Conservation (phyloP, 768 basidiomycete species). For the Tricholoma terreum region DNA sequence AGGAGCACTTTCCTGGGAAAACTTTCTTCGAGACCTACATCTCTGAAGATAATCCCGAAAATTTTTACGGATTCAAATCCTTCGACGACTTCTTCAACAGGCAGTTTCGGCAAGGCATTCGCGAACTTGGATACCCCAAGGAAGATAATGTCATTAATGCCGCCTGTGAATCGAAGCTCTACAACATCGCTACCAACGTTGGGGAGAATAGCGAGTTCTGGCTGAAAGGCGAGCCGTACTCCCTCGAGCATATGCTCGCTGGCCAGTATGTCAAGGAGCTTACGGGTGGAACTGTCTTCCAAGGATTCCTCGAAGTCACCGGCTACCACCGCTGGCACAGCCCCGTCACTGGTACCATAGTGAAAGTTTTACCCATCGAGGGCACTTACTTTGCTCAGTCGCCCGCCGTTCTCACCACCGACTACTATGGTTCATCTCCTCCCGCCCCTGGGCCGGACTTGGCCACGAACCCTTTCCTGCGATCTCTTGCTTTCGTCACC, state of each 20-base stretch:
- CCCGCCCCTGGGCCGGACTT: too few species aligned
- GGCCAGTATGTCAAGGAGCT: not conserved
- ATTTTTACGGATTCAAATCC: not conserved
- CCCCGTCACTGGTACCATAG: slow-evolving; percentile 47
- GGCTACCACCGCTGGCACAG: slow-evolving; percentile 64
- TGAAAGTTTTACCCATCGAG: slow-evolving; percentile 38
- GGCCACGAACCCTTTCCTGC: too few species aligned
- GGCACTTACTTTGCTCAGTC: slow-evolving; percentile 48
- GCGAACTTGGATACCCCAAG: not conserved
- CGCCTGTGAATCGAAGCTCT: not conserved
- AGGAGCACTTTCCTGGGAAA: not conserved
- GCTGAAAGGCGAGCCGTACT: not conserved
- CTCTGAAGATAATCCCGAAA: not conserved
- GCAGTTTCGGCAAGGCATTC: not conserved
- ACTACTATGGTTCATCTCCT: too few species aligned
- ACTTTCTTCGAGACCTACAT: not conserved
- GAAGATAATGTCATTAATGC: not conserved
- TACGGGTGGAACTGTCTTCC: slow-evolving; percentile 48
- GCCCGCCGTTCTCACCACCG: slow-evolving; percentile 26
- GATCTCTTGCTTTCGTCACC: slow-evolving; percentile 32
- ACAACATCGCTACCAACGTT: not conserved
- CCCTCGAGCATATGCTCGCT: not conserved
- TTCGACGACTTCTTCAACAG: not conserved
- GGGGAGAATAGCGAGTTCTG: not conserved
- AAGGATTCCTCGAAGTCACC: slow-evolving; percentile 53